Base-by-base conservation (phyloP, 805 yeast species). In the Lachancea dasiensis region DNA sequence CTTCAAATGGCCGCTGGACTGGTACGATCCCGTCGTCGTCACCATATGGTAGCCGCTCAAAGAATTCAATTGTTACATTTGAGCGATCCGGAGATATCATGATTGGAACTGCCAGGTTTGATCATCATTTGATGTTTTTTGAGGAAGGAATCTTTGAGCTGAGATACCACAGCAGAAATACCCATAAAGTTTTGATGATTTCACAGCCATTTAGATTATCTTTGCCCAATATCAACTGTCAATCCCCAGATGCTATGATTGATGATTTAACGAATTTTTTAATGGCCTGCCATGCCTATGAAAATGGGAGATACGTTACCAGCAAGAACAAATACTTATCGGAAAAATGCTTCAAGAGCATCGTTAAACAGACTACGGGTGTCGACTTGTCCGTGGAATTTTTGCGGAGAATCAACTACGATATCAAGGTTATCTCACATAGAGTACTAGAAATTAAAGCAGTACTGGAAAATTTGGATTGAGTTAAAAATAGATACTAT, bases 111-210 rank as follows among this genome's bases (percentile, higher is more conserved):
- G 66, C 73, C 6, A 61, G 49, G 8, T 84, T 84, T 49, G 53
- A 62, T 8, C 66, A 68, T 6, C 65, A 67, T 4, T 61, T 70
- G 34, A 60, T 80, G 29, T 69, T 68, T 49, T 80, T 79, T 75
- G 81, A 79, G 48, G 75, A 72, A 27, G 94, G 94, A 0, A 65
- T 74, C 23, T 84, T 77, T 59, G 90, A 84, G 59, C 69, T 84
- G 46, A 69, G 94, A 54, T 80, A 80, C 50, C 92, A 84, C 52
- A 66, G 72, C 36, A 71, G 69, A 34, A 77, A 75, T 17, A 72
- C 77, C 32, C 94, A 84, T 54, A 79, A 76, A 40, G 94, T 83
- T n/a, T 65, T 77, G 17, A 67, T 69, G 44, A 70, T 77, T 22
- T 75, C 87, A 0, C 68, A 67, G 40, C 85, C 87, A 14, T 80